These are phyloP conservation scores for Omphalotus guepiniiformis DNA, from an alignment of 768 basidiomycete genomes.

Conservation along the genomic window DNA sequence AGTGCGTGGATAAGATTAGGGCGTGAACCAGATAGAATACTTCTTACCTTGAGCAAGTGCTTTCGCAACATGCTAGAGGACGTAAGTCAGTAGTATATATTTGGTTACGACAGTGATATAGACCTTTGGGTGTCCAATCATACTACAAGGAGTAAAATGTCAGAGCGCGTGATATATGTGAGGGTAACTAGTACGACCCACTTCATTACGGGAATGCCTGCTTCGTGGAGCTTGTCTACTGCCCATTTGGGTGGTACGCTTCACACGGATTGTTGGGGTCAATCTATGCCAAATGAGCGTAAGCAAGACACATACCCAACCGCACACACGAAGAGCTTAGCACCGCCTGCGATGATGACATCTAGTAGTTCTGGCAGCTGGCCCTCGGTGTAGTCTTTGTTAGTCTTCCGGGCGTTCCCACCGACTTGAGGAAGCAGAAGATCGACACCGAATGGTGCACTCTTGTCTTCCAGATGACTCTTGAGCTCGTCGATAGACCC, in stretches of 20 bases:
- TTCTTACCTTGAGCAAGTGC: conserved; percentile 63
- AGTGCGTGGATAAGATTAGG: neutral
- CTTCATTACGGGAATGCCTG: conserved; percentile 85
- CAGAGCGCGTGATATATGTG: conserved; percentile 5
- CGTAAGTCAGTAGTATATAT: conserved; percentile 3
- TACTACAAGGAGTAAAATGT: conserved; percentile 40
- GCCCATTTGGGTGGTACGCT: conserved; percentile 82
- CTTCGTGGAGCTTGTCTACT: conserved; percentile 77
- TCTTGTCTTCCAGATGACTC: conserved; percentile 65
- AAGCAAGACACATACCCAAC: conserved; percentile 24
- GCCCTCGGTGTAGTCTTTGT: conserved; percentile 78
- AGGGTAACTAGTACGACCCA: conserved; percentile 27
- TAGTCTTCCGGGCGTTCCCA: conserved; percentile 80
- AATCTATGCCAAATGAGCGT: neutral
- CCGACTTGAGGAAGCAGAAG: conserved; percentile 81
- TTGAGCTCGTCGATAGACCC: conserved; percentile 71
- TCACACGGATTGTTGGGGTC: neutral
- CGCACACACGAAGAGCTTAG: conserved; percentile 78
- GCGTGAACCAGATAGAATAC: neutral
- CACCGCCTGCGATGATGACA: conserved; percentile 70
- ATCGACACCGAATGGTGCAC: conserved; percentile 79
- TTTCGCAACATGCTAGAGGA: conserved; percentile 60
- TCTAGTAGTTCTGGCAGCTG: conserved; percentile 75
- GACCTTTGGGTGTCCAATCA: conserved; percentile 87
- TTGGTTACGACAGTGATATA: conserved; percentile 7